Percentiles rank a stretch among this genome's conserved stretches.
Evolutionary conservation across 495 filamentous ascomycete genomes (phyloP).

Genomic region (Friedmanniomyces endolithicus): DNA sequence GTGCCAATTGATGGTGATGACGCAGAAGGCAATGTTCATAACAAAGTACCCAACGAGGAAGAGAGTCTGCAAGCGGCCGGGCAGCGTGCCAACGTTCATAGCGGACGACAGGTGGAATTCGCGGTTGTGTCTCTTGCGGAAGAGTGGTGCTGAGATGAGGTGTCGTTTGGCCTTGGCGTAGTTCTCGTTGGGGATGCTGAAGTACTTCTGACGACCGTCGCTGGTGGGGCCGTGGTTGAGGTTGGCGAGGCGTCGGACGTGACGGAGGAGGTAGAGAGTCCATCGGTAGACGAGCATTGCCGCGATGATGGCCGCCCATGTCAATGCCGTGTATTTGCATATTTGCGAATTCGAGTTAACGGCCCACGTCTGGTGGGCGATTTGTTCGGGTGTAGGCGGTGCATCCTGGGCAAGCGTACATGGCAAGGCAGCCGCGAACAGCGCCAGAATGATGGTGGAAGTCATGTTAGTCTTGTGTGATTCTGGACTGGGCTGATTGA

Average conservation of each 20-base stretch:
- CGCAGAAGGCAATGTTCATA: slow-evolving; percentile 55
- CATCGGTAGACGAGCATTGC: slow-evolving; percentile 12
- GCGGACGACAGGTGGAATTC: slow-evolving; percentile 68
- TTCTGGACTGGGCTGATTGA: no score
- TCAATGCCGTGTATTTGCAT: slow-evolving; percentile 10
- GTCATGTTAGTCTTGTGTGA: not conserved
- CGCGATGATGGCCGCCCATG: slow-evolving; percentile 16
- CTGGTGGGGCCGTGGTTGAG: slow-evolving; percentile 16
- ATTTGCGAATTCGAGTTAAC: slow-evolving; percentile 17
- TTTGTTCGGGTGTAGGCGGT: not conserved
- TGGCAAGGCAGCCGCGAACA: not conserved
- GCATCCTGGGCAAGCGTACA: not conserved
- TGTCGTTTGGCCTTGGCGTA: slow-evolving; percentile 51
- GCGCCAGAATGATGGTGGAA: not conserved
- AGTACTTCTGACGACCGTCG: slow-evolving; percentile 15
- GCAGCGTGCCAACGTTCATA: slow-evolving; percentile 73
- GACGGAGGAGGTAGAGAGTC: slow-evolving; percentile 11
- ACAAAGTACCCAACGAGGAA: slow-evolving; percentile 52
- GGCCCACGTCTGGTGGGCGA: not conserved
- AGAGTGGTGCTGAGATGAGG: slow-evolving; percentile 72
- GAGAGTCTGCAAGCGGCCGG: slow-evolving; percentile 67
- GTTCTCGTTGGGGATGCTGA: slow-evolving; percentile 18
- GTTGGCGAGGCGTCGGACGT: slow-evolving; percentile 15
- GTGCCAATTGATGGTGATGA: slow-evolving; percentile 45
- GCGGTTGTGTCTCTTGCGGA: slow-evolving; percentile 70